A percentile compares a stretch with the other conserved stretches of the same genome.
Conservation (phyloP, 495 filamentous ascomycete genomes). For the Clohesyomyces aquaticus region DNA sequence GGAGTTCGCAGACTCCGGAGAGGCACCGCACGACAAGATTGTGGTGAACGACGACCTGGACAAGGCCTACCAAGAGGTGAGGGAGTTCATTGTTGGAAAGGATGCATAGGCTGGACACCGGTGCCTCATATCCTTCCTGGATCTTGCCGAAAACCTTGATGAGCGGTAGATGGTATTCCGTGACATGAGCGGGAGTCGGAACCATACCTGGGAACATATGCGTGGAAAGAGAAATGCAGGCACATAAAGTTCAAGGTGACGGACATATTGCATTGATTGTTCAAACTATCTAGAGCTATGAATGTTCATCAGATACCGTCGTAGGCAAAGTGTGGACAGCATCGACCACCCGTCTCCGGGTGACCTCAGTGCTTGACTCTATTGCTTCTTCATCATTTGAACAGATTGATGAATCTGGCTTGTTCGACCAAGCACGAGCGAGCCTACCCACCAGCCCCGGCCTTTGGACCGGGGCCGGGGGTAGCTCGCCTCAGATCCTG, state of each 20-base stretch:
- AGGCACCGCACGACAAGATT: conserved; percentile 79
- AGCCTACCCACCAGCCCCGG: conserved; percentile 39
- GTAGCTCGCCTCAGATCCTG: conserved; percentile 57
- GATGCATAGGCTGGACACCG: conserved; percentile 11
- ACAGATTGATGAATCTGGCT: conserved; percentile 64
- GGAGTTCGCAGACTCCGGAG: conserved; percentile 67
- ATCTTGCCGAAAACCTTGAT: too few relatives aligned
- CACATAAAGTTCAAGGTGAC: too few relatives aligned
- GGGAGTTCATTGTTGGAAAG: conserved; percentile 55
- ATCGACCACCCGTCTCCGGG: conserved; percentile 57
- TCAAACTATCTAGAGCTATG: conserved; percentile 18
- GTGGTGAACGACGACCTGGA: conserved; percentile 92
- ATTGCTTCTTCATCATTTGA: conserved; percentile 94
- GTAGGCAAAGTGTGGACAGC: conserved; percentile 75
- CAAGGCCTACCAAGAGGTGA: conserved; percentile 76
- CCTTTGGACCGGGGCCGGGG: conserved; percentile 13
- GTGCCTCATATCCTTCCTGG: too few relatives aligned
- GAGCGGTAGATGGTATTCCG: too few relatives aligned
- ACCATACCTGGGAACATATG: too few relatives aligned
- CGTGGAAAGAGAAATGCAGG: too few relatives aligned
- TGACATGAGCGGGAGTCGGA: too few relatives aligned
- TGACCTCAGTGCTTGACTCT: conserved; percentile 99
- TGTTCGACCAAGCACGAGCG: conserved; percentile 65
- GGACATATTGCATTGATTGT: background rate
- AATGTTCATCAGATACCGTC: conserved; percentile 88